phyloP scores from a whole-genome alignment of 805 yeast genomes.

The Yamadazyma tumulicola region DNA sequence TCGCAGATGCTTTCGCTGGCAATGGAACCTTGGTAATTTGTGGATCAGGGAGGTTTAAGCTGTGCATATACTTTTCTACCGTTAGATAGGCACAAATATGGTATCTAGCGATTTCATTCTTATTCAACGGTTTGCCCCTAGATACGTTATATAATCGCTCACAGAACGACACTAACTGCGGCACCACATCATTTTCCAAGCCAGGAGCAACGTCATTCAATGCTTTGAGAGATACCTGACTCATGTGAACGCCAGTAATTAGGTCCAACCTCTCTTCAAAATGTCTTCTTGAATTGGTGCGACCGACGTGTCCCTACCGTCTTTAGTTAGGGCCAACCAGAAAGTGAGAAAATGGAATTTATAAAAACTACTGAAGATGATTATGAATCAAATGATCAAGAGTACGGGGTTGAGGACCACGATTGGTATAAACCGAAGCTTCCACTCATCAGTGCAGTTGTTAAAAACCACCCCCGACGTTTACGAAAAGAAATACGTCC shows the following conservation, averaged over 20 bases:
- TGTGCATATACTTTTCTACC: conserved; percentile 44
- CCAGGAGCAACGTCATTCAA: conserved; percentile 52
- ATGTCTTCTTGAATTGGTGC: background rate
- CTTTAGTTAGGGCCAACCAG: conserved; percentile 12
- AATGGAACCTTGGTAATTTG: conserved; percentile 53
- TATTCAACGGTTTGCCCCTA: conserved; percentile 47
- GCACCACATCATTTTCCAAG: conserved; percentile 42
- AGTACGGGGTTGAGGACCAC: no score
- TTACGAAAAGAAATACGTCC: conserved; percentile 15
- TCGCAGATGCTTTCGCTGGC: conserved; percentile 42
- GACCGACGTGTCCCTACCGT: no score
- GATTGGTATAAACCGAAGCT: no score
- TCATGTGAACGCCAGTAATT: no score
- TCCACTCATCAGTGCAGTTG: no score
- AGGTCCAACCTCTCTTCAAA: background rate
- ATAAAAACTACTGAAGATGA: no score
- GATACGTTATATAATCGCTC: conserved; percentile 49
- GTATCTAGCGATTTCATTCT: conserved; percentile 60
- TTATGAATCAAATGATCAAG: no score
- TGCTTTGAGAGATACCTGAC: conserved; percentile 24
- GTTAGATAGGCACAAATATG: conserved; percentile 68
- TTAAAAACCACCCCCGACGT: conserved; percentile 18
- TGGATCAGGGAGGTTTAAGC: conserved; percentile 48
- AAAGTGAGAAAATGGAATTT: conserved; percentile 10
- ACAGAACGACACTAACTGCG: conserved; percentile 27